Evolutionary conservation across 2,329 filamentous ascomycete genomes (phyloP).

Genomic region (Sclerotinia borealis): DNA sequence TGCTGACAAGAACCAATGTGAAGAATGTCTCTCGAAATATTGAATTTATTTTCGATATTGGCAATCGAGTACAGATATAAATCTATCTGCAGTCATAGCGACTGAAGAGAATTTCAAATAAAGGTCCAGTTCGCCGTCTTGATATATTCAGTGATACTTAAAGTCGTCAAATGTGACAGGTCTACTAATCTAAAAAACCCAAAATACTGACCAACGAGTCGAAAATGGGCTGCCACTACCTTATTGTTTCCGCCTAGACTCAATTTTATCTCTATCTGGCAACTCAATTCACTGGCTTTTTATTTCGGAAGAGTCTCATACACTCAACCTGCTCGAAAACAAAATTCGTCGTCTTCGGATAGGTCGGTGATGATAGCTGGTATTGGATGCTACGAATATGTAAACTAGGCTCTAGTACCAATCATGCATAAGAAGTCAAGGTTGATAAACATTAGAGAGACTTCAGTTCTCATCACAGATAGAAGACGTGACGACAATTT

Average conservation of each 20-base stretch:
- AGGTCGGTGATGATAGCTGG: constrained; percentile 47
- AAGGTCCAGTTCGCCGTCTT: background rate
- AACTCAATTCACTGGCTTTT: constrained; percentile 40
- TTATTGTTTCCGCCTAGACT: constrained; percentile 38
- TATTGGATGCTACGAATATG: constrained; percentile 44
- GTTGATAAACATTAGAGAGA: background rate
- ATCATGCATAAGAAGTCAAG: background rate
- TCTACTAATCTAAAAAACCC: constrained; percentile 25
- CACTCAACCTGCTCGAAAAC: constrained; percentile 41
- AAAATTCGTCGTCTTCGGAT: constrained; percentile 41
- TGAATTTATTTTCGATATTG: no score
- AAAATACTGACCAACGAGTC: constrained; percentile 23
- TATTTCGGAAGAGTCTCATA: constrained; percentile 44
- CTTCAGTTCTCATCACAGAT: background rate
- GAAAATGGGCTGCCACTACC: constrained; percentile 45
- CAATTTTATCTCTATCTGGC: constrained; percentile 42
- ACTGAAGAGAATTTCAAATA: no score
- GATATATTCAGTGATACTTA: no score
- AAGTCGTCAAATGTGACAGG: constrained; percentile 23
- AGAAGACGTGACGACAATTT: background rate
- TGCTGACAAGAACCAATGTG: no score
- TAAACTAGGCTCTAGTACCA: background rate
- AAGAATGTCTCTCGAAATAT: no score
- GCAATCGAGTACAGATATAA: no score
- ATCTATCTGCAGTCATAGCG: no score